Evolutionary conservation across 2,329 filamentous ascomycete genomes (phyloP).

Genomic region (Penicillium sp.): DNA sequence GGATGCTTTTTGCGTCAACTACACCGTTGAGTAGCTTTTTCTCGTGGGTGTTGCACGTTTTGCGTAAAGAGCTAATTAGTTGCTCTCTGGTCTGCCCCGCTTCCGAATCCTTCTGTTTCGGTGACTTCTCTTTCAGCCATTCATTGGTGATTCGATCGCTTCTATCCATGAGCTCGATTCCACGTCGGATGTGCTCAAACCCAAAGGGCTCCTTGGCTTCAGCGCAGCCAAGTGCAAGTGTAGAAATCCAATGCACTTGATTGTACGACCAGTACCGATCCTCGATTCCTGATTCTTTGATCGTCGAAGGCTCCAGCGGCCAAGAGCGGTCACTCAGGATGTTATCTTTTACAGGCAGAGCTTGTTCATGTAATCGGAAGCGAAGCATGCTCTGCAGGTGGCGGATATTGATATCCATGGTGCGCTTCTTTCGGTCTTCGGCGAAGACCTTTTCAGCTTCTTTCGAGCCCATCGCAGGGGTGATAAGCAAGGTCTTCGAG

Average conservation of each 20-base stretch:
- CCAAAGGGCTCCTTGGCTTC: constrained; percentile 35
- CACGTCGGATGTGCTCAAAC: constrained; percentile 32
- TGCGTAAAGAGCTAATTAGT: constrained; percentile 44
- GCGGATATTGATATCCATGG: constrained; percentile 53
- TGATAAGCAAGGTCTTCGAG: constrained; percentile 48
- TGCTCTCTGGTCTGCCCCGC: constrained; percentile 32
- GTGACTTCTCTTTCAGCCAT: constrained; percentile 31
- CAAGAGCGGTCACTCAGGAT: constrained; percentile 27
- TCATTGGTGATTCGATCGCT: constrained; percentile 33
- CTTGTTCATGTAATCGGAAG: constrained; percentile 29
- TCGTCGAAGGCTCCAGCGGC: constrained; percentile 22
- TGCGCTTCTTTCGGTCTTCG: constrained; percentile 43
- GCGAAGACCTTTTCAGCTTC: constrained; percentile 36
- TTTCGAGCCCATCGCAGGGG: constrained; percentile 39
- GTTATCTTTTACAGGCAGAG: constrained; percentile 25
- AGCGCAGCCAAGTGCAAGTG: constrained; percentile 45
- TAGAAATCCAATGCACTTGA: constrained; percentile 53
- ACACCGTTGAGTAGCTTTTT: constrained; percentile 73
- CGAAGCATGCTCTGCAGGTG: constrained; percentile 57
- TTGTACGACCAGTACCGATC: constrained; percentile 52
- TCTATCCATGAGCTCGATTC: constrained; percentile 35
- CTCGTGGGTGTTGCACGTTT: constrained; percentile 65
- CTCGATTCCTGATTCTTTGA: constrained; percentile 37
- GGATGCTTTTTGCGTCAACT: constrained; percentile 70
- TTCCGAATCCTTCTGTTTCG: constrained; percentile 25